Evolutionary conservation across 306 rosid species (phyloP).

Genomic region (Pyrus bretschneideri): DNA sequence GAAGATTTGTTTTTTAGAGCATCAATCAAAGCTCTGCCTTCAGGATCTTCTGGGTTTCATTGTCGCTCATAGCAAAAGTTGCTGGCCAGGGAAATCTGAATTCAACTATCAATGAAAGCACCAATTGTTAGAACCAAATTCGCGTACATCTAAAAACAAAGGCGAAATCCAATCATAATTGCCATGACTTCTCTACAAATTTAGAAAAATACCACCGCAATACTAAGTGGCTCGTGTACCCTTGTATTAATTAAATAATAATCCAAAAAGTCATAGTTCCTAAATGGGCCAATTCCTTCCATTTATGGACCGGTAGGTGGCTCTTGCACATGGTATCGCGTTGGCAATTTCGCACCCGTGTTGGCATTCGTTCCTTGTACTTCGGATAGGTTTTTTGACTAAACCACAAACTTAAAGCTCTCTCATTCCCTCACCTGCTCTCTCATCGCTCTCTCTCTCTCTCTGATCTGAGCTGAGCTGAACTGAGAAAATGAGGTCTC

Average conservation of each 20-base stretch:
- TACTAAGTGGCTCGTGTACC: too few relatives aligned
- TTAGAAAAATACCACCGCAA: too few relatives aligned
- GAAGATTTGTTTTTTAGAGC: too few relatives aligned
- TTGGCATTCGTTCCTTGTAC: background rate
- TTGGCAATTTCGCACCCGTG: background rate
- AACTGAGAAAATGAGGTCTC: constrained; percentile 46
- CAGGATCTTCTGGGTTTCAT: background rate
- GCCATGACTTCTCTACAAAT: too few relatives aligned
- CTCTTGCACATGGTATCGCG: background rate
- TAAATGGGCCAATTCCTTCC: background rate
- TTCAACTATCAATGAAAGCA: background rate
- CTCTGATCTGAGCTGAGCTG: background rate
- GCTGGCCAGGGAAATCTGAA: background rate
- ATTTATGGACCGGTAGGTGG: background rate
- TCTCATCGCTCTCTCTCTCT: background rate
- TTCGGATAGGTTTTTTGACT: constrained; percentile 4
- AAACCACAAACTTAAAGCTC: background rate
- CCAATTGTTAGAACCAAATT: too few relatives aligned
- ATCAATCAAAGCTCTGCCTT: too few relatives aligned
- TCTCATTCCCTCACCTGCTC: background rate
- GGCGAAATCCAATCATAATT: too few relatives aligned
- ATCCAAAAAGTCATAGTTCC: too few relatives aligned
- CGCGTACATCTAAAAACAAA: accelerated
- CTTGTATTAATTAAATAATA: too few relatives aligned
- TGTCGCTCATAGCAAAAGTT: background rate